Evolutionary conservation across 2,329 filamentous ascomycete genomes (phyloP).

Genomic region (Lojkania enalia): DNA sequence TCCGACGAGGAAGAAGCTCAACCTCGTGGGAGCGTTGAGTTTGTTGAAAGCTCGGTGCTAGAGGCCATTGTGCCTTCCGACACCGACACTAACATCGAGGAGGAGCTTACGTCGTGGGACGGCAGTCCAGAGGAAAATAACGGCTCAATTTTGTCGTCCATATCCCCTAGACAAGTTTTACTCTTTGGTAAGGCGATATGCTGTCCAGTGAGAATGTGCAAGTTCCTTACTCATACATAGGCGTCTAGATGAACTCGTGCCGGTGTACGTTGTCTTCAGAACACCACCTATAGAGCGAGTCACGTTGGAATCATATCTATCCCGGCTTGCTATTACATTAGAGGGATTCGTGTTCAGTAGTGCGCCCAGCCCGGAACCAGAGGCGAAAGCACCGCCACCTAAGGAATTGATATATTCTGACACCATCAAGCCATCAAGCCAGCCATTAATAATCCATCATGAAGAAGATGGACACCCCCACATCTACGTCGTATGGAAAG

Average conservation of each 20-base stretch:
- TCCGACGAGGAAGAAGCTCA: slow-evolving; percentile 21
- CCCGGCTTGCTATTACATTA: slow-evolving; percentile 66
- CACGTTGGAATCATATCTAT: slow-evolving; percentile 61
- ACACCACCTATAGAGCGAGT: slow-evolving; percentile 63
- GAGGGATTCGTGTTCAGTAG: slow-evolving; percentile 65
- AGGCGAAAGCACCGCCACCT: slow-evolving; percentile 40
- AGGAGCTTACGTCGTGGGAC: slow-evolving; percentile 49
- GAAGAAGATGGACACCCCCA: slow-evolving; percentile 27
- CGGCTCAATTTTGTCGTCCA: slow-evolving; percentile 57
- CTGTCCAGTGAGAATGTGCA: slow-evolving; percentile 45
- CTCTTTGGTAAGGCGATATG: slow-evolving; percentile 67
- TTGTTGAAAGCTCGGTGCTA: slow-evolving; percentile 44
- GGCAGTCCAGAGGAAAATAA: slow-evolving; percentile 49
- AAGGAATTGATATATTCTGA: slow-evolving; percentile 63
- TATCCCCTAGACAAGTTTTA: slow-evolving; percentile 65
- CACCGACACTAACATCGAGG: slow-evolving; percentile 41
- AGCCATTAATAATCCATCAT: slow-evolving; percentile 37
- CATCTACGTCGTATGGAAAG: slow-evolving; percentile 46
- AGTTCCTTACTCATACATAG: slow-evolving; percentile 56
- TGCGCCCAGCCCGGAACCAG: slow-evolving; percentile 48
- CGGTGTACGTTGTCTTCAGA: slow-evolving; percentile 69
- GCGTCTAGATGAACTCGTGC: slow-evolving; percentile 70
- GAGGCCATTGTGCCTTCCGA: slow-evolving; percentile 45
- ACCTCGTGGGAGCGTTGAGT: slow-evolving; percentile 40
- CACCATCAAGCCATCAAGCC: slow-evolving; percentile 36